Evolutionary conservation across 31 red algal genomes (phyloP), one percentile per base, ranked within the genome.

Genomic region (Porphyra umbilicalis): DNA sequence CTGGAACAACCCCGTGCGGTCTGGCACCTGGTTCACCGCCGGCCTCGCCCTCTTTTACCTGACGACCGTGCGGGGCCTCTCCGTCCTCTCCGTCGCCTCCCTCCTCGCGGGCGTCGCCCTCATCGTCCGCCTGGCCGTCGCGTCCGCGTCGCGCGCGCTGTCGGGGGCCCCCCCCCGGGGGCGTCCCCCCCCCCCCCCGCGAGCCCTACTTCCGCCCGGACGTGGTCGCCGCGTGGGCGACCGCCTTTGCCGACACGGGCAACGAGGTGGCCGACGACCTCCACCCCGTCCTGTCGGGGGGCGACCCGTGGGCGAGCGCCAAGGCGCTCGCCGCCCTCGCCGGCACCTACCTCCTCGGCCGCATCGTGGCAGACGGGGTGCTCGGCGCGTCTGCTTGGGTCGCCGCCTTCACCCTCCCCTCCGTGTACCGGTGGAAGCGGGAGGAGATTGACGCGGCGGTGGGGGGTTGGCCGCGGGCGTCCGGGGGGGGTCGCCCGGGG

Each of bases 41-140:
- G 76, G 80, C 44, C 74, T 85, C 82, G 46, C 85, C 37, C 88
- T 93, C 82, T 93, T 88, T 83, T 93, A 93, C 83, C 78, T 93
- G 38, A 88, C 91, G 29, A 68, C 88, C 44, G 76, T 84, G 34
- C 33, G 91, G 2, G 86, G 86, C 34, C 44, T 85, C 8, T 85
- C 81, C 68, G 91, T 93, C 8, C 74, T 93, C n/a, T 88, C 86
- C 33, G 91, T 93, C 34, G 57, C 57, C 25, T 71, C 57, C 25
- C 57, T 71, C 25, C 57, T 71, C 57, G 25, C 57, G 25, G 57
- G 25, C 3, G 57, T 16, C 2, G 57, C 25, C 57, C 57, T 71
- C 20, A 8, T 71, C 57, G 57, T 1, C 57, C 57, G 57, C 57
- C 57, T 71, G 57, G 57, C 57, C 57, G 57, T 71, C 14, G 18